phyloP scores from a whole-genome alignment of 768 basidiomycete species.

The Podaxis carcinomalis region DNA sequence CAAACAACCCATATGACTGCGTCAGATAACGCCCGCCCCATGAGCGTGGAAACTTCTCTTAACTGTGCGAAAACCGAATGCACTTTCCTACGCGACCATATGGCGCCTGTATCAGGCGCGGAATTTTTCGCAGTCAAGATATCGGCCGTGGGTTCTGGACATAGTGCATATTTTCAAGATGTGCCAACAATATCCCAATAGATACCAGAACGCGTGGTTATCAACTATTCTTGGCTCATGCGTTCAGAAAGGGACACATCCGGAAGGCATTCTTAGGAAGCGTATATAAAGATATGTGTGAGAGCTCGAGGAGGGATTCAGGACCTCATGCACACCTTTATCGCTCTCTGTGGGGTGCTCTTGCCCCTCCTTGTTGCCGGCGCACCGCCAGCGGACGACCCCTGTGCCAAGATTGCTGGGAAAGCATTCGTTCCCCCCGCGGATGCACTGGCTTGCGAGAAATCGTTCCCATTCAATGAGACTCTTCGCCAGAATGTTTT shows the following conservation, averaged over 20 bases:
- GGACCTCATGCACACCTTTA: background rate
- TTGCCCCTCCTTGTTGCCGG: slow-evolving; percentile 14
- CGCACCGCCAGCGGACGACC: slow-evolving; percentile 27
- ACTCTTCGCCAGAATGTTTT: slow-evolving; percentile 52
- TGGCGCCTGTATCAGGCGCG: background rate
- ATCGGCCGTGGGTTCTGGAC: background rate
- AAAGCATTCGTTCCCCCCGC: slow-evolving; percentile 43
- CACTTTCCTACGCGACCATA: background rate
- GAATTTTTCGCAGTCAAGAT: background rate
- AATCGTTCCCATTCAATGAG: slow-evolving; percentile 54
- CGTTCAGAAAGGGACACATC: background rate
- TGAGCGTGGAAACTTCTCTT: background rate
- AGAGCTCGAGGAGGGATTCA: background rate
- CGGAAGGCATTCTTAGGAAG: background rate
- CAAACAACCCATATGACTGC: background rate
- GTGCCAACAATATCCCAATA: background rate
- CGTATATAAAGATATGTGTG: background rate
- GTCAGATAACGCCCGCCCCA: background rate
- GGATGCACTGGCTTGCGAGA: slow-evolving; percentile 54
- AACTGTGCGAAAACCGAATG: slow-evolving; percentile 5
- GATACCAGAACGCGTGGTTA: background rate
- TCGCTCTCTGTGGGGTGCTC: slow-evolving; percentile 4
- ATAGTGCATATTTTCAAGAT: background rate
- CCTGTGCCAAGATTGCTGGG: slow-evolving; percentile 36
- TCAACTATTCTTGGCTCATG: background rate